phyloP scores from a whole-genome alignment of 129 eudicot species.

The Flaveria linearis region DNA sequence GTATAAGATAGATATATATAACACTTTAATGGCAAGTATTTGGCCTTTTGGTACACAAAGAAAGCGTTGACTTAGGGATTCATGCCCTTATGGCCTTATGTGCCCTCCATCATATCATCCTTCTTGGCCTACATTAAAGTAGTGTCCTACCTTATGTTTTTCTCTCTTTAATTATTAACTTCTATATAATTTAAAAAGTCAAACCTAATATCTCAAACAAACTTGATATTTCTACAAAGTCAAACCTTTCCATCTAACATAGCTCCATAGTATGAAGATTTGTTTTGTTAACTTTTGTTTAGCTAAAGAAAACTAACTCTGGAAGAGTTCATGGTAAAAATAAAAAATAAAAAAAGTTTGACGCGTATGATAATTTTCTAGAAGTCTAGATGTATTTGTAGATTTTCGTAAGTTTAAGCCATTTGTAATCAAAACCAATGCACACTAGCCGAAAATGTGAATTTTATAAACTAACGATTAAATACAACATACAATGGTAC shows the following conservation, averaged over 20 bases:
- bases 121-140: conserved; percentile 23
- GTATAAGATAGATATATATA: background rate
- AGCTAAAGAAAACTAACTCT: background rate
- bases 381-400: no score
- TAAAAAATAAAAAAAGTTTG: background rate
- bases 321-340: background rate
- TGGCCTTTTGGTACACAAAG: conserved; percentile 41
- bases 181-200: conserved; percentile 10
- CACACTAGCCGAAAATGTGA: no score
- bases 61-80: conserved; percentile 34
- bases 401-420: no score
- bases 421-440: no score
- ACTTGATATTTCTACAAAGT: background rate
- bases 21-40: conserved; percentile 20
- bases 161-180: no score
- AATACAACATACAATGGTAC: no score
- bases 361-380: background rate
- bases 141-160: conserved; percentile 26
- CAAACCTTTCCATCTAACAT: conserved; percentile 19
- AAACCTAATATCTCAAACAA: background rate
- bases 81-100: conserved; percentile 29
- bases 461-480: no score
- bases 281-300: background rate
- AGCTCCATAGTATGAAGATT: background rate
- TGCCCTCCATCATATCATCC: conserved; percentile 38